These are phyloP conservation scores for Plasmopara muralis DNA, from an alignment of 352 stramenopile genomes.

Conservation along the genomic window DNA sequence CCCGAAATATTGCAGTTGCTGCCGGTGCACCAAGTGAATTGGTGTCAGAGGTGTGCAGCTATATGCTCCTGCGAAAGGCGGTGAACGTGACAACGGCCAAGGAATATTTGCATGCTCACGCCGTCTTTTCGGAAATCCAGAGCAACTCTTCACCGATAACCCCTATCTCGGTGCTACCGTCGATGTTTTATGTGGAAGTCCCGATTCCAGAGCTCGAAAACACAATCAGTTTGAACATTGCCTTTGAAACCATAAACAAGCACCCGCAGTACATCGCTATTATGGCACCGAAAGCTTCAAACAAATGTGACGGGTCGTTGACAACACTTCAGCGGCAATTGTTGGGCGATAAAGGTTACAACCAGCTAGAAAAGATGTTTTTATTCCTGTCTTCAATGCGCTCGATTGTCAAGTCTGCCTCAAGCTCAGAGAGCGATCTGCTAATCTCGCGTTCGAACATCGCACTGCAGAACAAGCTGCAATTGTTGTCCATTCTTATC, in stretches of 20 bases:
- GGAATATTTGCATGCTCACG: constrained; percentile 75
- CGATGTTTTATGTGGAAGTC: constrained; percentile 85
- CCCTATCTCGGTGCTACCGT: constrained; percentile 37
- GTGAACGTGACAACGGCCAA: constrained; percentile 83
- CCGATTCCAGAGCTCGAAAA: constrained; percentile 60
- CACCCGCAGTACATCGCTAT: no score
- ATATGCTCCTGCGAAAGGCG: constrained; percentile 74
- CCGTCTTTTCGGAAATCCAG: constrained; percentile 19
- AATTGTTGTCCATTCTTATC: constrained; percentile 7
- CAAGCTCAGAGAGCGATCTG: constrained; percentile 12
- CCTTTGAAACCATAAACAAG: constrained; percentile 69
- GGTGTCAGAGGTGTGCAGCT: constrained; percentile 79
- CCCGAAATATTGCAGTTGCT: constrained; percentile 81
- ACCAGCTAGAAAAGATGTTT: constrained; percentile 84
- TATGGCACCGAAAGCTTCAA: no score
- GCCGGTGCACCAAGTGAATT: constrained; percentile 68
- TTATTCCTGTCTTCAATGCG: constrained; percentile 75
- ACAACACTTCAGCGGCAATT: no score
- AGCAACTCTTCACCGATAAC: no score
- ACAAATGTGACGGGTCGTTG: no score
- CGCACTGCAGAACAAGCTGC: no score
- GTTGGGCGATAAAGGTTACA: constrained; percentile 35
- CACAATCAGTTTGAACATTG: constrained; percentile 76
- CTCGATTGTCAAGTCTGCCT: constrained; percentile 54
- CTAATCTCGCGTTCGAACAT: no score